Conservation (phyloP, 768 basidiomycete species). For the Leccinellum rugosiceps region DNA sequence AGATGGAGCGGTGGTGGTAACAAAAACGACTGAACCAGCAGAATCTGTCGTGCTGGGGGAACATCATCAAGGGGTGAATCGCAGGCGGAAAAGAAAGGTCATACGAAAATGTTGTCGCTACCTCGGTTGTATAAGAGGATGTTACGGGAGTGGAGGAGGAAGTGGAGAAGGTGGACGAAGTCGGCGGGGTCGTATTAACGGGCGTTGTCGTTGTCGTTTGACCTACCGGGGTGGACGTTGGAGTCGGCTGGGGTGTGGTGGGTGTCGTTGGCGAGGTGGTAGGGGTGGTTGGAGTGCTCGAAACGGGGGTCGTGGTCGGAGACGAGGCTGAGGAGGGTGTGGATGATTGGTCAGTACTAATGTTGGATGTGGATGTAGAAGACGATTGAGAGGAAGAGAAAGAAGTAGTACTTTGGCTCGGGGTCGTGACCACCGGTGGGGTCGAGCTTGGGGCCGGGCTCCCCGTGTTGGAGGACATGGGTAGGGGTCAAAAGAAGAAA, state of each 20-base stretch:
- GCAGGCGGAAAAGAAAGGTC: neutral
- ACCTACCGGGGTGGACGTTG: neutral
- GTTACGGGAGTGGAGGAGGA: constrained; percentile 3
- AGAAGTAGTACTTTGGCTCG: constrained; percentile 18
- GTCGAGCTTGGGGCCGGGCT: neutral
- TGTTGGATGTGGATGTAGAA: neutral
- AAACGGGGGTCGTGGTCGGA: neutral
- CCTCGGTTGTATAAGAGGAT: constrained; percentile 15
- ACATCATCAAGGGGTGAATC: neutral
- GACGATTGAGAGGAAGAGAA: constrained; percentile 9
- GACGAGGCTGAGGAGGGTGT: constrained; percentile 4
- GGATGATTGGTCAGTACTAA: constrained; percentile 17
- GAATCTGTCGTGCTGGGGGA: constrained; percentile 21
- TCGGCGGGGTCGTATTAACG: neutral
- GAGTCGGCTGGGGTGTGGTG: neutral
- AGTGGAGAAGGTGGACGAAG: neutral
- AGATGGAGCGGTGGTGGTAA: constrained; percentile 19
- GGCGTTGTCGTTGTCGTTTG: neutral
- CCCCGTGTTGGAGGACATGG: constrained; percentile 15
- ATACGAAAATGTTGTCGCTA: constrained; percentile 16
- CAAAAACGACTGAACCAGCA: constrained; percentile 14
- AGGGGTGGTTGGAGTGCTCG: constrained; percentile 3
- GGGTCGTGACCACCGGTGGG: neutral
- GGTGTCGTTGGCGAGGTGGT: constrained; percentile 1
- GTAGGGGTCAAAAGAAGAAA: neutral